These are phyloP conservation scores for Lactifluus pinguis DNA, from an alignment of 768 basidiomycete genomes.

Conservation along the genomic window DNA sequence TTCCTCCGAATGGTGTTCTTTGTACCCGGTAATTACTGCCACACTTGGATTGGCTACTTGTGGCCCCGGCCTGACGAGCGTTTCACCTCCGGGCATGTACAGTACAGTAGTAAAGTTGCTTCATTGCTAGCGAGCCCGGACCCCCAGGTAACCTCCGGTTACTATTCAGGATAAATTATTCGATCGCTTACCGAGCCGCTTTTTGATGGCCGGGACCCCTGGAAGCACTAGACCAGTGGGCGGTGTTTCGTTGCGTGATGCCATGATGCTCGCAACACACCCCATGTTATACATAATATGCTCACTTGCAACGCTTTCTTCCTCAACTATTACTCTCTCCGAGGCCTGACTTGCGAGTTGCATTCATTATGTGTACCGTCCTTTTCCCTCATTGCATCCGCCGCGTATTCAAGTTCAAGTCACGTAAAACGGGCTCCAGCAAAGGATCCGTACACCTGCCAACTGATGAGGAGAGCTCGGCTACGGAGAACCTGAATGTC, in stretches of 20 bases:
- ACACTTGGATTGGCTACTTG: too few species aligned
- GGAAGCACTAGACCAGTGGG: background rate
- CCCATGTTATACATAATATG: background rate
- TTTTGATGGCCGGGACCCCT: background rate
- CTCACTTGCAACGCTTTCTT: background rate
- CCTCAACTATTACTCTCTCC: background rate
- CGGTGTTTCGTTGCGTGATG: background rate
- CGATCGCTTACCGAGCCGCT: too few species aligned
- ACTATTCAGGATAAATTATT: too few species aligned
- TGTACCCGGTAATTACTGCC: too few species aligned
- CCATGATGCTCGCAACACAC: too few species aligned
- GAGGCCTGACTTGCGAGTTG: background rate
- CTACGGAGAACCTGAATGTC: too few species aligned
- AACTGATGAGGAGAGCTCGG: background rate
- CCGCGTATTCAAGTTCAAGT: background rate
- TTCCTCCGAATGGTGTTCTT: too few species aligned
- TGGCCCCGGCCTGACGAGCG: too few species aligned
- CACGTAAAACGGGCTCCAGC: background rate
- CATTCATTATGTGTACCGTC: background rate
- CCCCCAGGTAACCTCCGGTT: too few species aligned
- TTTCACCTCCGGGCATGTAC: too few species aligned
- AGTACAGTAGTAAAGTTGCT: too few species aligned
- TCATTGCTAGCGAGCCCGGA: too few species aligned
- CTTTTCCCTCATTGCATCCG: background rate
- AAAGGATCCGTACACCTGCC: background rate